A percentile compares a stretch with the other conserved stretches of the same genome.
Conservation (phyloP, 495 filamentous ascomycete genomes). For the Neurospora tetrasperma region DNA sequence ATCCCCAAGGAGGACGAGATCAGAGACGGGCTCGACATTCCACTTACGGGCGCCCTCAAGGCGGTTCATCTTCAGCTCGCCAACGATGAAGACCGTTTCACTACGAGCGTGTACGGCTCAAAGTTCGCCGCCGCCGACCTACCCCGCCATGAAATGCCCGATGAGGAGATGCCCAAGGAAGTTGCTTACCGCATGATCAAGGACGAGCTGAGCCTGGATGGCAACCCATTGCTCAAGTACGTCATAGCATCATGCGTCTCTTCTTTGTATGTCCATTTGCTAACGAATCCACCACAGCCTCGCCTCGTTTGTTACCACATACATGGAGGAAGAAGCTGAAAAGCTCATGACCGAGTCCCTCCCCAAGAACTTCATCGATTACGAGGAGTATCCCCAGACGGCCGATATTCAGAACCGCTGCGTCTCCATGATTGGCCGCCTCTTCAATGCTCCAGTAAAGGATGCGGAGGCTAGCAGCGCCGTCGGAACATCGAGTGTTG, state of each 20-base stretch:
- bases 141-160: conserved; percentile 79
- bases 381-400: conserved; percentile 82
- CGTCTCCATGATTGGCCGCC: conserved; percentile 84
- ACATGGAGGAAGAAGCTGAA: conserved; percentile 88
- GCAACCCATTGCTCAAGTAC: conserved; percentile 81
- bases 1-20: conserved; percentile 43
- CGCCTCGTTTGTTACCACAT: conserved; percentile 76
- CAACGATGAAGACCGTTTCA: conserved; percentile 51
- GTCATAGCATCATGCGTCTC: conserved; percentile 14
- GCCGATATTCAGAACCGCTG: conserved; percentile 90
- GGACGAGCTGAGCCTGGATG: conserved; percentile 81
- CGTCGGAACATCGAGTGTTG: conserved; percentile 78
- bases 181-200: conserved; percentile 94
- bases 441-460: conserved; percentile 61
- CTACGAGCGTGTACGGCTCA: conserved; percentile 74
- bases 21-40: conserved; percentile 19
- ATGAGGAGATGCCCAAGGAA: conserved; percentile 76
- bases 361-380: conserved; percentile 90
- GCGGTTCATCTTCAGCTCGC: conserved; percentile 36
- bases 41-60: conserved; percentile 29
- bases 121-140: conserved; percentile 69
- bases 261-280: not conserved
- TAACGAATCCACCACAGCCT: conserved; percentile 36
- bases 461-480: conserved; percentile 41
- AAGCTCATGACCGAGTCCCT: conserved; percentile 83